Evolutionary conservation across 2,329 filamentous ascomycete species (phyloP).

Genomic region (Periconia sp.): DNA sequence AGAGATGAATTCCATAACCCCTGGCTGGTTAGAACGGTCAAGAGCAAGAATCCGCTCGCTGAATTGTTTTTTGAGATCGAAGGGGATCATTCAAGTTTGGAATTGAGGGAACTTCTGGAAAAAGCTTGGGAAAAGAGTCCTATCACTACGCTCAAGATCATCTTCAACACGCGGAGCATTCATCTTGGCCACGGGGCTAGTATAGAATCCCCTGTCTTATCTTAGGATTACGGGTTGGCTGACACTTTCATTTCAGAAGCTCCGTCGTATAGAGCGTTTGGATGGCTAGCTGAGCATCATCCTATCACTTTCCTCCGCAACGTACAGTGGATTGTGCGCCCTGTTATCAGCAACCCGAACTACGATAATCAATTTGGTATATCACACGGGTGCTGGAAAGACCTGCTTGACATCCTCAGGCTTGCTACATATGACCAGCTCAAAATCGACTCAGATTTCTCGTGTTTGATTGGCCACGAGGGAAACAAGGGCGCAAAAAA

Average conservation of each 20-base stretch:
- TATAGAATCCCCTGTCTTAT: background rate
- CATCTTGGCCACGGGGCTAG: conserved; percentile 59
- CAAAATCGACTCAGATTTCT: conserved; percentile 44
- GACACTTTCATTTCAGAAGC: too few relatives aligned
- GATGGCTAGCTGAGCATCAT: conserved; percentile 60
- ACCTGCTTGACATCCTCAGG: conserved; percentile 59
- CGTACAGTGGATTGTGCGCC: conserved; percentile 58
- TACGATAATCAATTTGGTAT: conserved; percentile 46
- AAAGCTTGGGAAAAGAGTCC: conserved; percentile 55
- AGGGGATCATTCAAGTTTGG: conserved; percentile 40
- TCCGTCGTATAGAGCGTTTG: conserved; percentile 56
- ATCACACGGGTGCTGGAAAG: conserved; percentile 65
- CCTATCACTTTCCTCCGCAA: conserved; percentile 58
- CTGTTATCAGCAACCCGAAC: conserved; percentile 58
- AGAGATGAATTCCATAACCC: conserved; percentile 32
- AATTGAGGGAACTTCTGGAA: conserved; percentile 48
- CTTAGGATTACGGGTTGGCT: too few relatives aligned
- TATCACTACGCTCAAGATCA: conserved; percentile 57
- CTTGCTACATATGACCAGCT: conserved; percentile 55
- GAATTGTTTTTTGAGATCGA: conserved; percentile 59
- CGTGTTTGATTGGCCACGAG: conserved; percentile 37
- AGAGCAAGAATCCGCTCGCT: conserved; percentile 45
- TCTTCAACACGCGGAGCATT: conserved; percentile 64
- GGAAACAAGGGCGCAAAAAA: conserved; percentile 14
- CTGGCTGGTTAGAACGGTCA: too few relatives aligned